Evolutionary conservation across 345 rosid species (phyloP), one percentile per base, ranked within the genome.

Genomic region (Bretschneidera sinensis): DNA sequence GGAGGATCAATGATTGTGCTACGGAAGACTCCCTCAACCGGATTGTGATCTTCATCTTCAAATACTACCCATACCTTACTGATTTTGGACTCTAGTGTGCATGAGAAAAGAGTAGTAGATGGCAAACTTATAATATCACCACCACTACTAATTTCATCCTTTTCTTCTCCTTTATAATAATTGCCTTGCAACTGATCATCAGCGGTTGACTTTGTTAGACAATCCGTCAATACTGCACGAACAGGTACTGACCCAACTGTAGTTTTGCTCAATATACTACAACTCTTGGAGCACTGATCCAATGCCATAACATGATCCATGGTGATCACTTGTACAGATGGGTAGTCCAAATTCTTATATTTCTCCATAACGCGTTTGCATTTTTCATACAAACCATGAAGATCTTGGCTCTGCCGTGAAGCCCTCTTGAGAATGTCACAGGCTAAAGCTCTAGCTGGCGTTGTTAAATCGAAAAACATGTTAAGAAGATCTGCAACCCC

Each of bases 21-120:
- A n/a, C n/a, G n/a, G n/a, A n/a, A n/a, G n/a, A n/a, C n/a, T n/a
- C n/a, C n/a, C n/a, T n/a, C n/a, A n/a, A n/a, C n/a, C n/a, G n/a
- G n/a, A n/a, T n/a, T n/a, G 9, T 31, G 6, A 31, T 71, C 76
- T 61, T 79, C 83, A 24, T 79, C 83, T 61, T 89, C 91, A 48
- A 86, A 89, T 64, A 78, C 77, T 60, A 89, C 95, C 95, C 97
- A 86, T 1, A 83, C 80, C 82, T 72, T 83, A 73, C 86, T 89
- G 71, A 89, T 81, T 74, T 77, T 89, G 28, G 97, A 87, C 78
- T 87, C 92, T 48, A 81, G 51, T 21, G 70, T 74, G 48, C 84
- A 78, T 0, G 87, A 79, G 66, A 84, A 79, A 17, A 65, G 71
- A 58, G 53, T 66, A 13, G 64, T 57, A 11, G 75, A 55, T 6